Percentiles rank a stretch among this genome's conserved stretches.
These are phyloP conservation scores for Pseudonitzschia multiseries DNA, from an alignment of 108 stramenopile genomes.

Conservation along the genomic window DNA sequence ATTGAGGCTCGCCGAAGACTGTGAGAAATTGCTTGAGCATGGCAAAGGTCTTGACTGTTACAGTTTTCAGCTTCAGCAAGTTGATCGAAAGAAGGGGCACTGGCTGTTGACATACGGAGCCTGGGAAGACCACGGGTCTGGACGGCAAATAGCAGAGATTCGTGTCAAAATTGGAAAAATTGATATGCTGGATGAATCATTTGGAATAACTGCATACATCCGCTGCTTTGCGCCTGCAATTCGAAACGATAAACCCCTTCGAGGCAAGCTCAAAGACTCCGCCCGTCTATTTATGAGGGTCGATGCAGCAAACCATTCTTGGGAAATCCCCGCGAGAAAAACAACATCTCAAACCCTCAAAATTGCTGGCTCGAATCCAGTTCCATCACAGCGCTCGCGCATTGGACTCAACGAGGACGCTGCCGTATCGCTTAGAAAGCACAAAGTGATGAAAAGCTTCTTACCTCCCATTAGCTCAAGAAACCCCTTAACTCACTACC, in stretches of 20 bases:
- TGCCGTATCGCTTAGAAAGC: slow-evolving; percentile 18
- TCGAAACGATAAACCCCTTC: slow-evolving; percentile 42
- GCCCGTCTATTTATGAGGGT: slow-evolving; percentile 37
- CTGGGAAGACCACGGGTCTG: slow-evolving; percentile 52
- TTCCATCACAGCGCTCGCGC: slow-evolving; percentile 22
- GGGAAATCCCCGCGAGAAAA: slow-evolving; percentile 32
- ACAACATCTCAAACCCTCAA: slow-evolving; percentile 15
- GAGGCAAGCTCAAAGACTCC: slow-evolving; percentile 38
- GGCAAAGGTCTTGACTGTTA: slow-evolving; percentile 42
- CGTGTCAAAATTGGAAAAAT: slow-evolving; percentile 38
- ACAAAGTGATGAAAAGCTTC: slow-evolving; percentile 23
- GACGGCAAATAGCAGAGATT: slow-evolving; percentile 51
- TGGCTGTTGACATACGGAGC: slow-evolving; percentile 51
- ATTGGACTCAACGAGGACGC: slow-evolving; percentile 29
- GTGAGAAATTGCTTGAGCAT: slow-evolving; percentile 34
- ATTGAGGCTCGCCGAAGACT: slow-evolving; percentile 33
- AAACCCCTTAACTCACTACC: slow-evolving; percentile 40
- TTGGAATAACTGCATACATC: slow-evolving; percentile 41
- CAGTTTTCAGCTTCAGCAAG: slow-evolving; percentile 51
- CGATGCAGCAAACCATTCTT: slow-evolving; percentile 2
- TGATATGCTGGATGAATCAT: slow-evolving; percentile 23
- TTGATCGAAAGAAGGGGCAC: slow-evolving; percentile 42
- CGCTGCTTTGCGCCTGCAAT: slow-evolving; percentile 54
- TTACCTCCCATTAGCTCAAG: slow-evolving; percentile 32
- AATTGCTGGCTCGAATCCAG: slow-evolving; percentile 20